These are phyloP conservation scores for Elsinoe arachidis DNA, from an alignment of 2,329 filamentous ascomycete species.

Conservation along the genomic window DNA sequence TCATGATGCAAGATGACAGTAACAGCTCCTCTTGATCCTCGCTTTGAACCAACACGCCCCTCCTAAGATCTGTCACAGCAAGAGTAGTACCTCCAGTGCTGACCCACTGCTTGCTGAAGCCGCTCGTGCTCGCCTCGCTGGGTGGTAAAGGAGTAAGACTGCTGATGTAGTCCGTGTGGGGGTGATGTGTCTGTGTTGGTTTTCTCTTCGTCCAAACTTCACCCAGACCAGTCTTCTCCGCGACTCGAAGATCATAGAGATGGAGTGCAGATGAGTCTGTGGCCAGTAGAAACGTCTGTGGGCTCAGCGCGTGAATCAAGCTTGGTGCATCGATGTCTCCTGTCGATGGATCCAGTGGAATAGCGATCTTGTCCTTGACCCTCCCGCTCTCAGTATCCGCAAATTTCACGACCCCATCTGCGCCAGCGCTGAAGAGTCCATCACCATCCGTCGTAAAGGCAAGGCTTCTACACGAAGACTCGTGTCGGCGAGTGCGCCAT, in stretches of 20 bases:
- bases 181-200: slow-evolving; percentile 71
- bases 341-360: slow-evolving; percentile 50
- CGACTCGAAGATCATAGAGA: slow-evolving; percentile 66
- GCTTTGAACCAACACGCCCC: slow-evolving; percentile 77
- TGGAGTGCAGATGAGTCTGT: slow-evolving; percentile 87
- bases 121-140: slow-evolving; percentile 70
- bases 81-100: slow-evolving; percentile 87
- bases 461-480: slow-evolving; percentile 81
- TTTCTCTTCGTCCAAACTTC: slow-evolving; percentile 45
- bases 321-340: slow-evolving; percentile 61
- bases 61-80: slow-evolving; percentile 77
- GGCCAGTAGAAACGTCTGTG: slow-evolving; percentile 77
- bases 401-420: slow-evolving; percentile 55
- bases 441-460: slow-evolving; percentile 71
- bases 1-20: slow-evolving; percentile 69
- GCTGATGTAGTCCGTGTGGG: slow-evolving; percentile 88
- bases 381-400: slow-evolving; percentile 51
- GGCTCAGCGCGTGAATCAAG: slow-evolving; percentile 72
- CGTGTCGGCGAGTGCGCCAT: slow-evolving; percentile 85
- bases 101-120: slow-evolving; percentile 89
- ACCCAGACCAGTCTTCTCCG: slow-evolving; percentile 16
- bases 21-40: slow-evolving; percentile 95
- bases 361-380: slow-evolving; percentile 72
- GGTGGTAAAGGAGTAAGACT: slow-evolving; percentile 77
- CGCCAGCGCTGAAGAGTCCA: slow-evolving; percentile 53